Evolutionary conservation across 1,284 basidiomycete genomes (phyloP).

Genomic region (Cystobasidiaceae sp.): DNA sequence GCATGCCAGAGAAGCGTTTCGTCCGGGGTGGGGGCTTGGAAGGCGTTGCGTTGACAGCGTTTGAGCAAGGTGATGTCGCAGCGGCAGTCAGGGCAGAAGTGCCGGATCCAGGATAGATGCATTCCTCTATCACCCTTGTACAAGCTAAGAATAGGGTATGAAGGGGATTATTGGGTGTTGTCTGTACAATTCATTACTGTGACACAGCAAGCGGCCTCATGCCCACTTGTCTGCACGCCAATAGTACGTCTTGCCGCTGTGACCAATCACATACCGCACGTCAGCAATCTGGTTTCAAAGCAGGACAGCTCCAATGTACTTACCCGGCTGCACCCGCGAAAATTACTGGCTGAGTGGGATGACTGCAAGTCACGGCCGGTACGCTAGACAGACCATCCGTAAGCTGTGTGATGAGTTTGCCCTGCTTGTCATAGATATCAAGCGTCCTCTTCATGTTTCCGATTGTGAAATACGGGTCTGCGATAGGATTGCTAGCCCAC

Average conservation of each 20-base stretch:
- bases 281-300: background rate
- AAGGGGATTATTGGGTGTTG: too few species aligned
- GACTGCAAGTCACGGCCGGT: slow-evolving; percentile 18
- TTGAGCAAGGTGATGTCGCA: slow-evolving; percentile 16
- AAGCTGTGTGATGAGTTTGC: slow-evolving; percentile 39
- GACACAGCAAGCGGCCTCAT: background rate
- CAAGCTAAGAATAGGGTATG: too few species aligned
- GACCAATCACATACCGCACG: background rate
- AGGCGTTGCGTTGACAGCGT: slow-evolving; percentile 19
- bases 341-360: slow-evolving; percentile 16
- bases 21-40: slow-evolving; percentile 7
- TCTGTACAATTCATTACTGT: background rate
- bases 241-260: slow-evolving; percentile 26
- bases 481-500: slow-evolving; percentile 49
- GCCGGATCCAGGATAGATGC: slow-evolving; percentile 8
- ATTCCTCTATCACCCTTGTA: background rate
- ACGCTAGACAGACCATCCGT: background rate
- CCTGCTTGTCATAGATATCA: slow-evolving; percentile 47
- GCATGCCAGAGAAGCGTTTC: slow-evolving; percentile 34
- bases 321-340: slow-evolving; percentile 29
- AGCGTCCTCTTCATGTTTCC: slow-evolving; percentile 51
- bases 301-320: background rate
- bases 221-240: slow-evolving; percentile 25
- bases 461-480: slow-evolving; percentile 48
- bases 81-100: slow-evolving; percentile 26